Percentiles rank a stretch among this genome's conserved stretches.
phyloP scores from a whole-genome alignment of 306 rosid genomes.

The Begonia loranthoides region DNA sequence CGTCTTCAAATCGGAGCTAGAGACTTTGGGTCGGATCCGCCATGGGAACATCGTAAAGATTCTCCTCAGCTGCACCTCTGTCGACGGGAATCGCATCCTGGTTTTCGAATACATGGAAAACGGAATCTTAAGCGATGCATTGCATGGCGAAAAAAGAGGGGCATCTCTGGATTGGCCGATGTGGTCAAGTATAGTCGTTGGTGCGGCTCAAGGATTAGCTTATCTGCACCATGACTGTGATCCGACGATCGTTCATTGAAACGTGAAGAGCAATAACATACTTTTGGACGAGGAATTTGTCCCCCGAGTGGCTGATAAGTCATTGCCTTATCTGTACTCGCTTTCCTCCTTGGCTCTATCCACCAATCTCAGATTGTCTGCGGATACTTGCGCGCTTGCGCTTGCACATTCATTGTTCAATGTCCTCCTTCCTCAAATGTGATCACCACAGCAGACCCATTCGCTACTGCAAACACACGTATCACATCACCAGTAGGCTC shows the following conservation, averaged over 20 bases:
- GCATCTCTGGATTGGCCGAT: conserved; percentile 30
- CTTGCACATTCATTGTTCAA: no score
- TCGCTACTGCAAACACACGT: no score
- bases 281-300: conserved; percentile 46
- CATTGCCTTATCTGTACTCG: no score
- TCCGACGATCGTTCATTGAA: conserved; percentile 62
- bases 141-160: conserved; percentile 39
- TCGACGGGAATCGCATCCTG: conserved; percentile 37
- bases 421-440: no score
- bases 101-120: conserved; percentile 74
- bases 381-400: no score
- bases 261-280: conserved; percentile 84
- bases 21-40: conserved; percentile 55
- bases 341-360: no score
- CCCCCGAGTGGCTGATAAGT: conserved; percentile 61
- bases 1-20: conserved; percentile 56
- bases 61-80: conserved; percentile 41
- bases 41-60: conserved; percentile 74
- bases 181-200: conserved; percentile 41
- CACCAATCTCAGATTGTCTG: no score
- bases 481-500: no score
- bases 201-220: conserved; percentile 62
- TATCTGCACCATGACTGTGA: conserved; percentile 71
- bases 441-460: no score
- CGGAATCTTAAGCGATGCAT: conserved; percentile 56